Evolutionary conservation across 768 basidiomycete genomes (phyloP), one percentile per base, ranked within the genome.

Genomic region (Tylopilus rubrobrunneus): DNA sequence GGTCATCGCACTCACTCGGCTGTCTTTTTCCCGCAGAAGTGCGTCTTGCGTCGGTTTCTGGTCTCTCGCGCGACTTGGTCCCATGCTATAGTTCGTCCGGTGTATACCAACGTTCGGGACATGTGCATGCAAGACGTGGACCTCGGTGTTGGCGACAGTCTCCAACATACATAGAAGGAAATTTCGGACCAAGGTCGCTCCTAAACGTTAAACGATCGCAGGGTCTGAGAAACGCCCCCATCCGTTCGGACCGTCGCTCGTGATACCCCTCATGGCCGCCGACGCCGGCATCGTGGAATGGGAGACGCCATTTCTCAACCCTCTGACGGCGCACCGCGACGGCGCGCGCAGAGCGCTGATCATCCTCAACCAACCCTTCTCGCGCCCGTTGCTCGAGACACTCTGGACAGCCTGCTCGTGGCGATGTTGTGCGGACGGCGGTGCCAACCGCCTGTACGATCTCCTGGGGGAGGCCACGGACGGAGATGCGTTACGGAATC

Each of bases 361-460:
- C 61, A 85, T 99, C 60, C 79, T 98, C 51, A 98, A 99, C 68
- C 91, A 96, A 56, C 87, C 92, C 0, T 92, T 96, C 65, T 83
- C 84, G 23, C 58, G 70, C 4, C 59, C 72, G 10, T 77, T 97
- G 40, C 76, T 98, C 41, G 63, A 71, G 14, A 76, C 77, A 10
- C 68, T 94, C 9, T 97, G 83, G 80, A 64, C 66, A 14, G 67
- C 75, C 12, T 73, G 72, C 10, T 60, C 67, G 47, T 82, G 83
- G 80, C 76, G 71, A 37, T 78, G 77, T 50, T 96, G 92, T 65
- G 92, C 92, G 3, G 92, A 96, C 60, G 92, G 92, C 29, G 92
- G 92, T 25, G 89, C 88, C 8, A 96, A 96, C 68, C 79, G 89
- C 15, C 70, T 98, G 29, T 80, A 84, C 59, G 94, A 97, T 61